Percentiles rank a stretch among this genome's conserved stretches.
phyloP scores from a whole-genome alignment of 352 stramenopile species.

The Elongisporangium undulatum region DNA sequence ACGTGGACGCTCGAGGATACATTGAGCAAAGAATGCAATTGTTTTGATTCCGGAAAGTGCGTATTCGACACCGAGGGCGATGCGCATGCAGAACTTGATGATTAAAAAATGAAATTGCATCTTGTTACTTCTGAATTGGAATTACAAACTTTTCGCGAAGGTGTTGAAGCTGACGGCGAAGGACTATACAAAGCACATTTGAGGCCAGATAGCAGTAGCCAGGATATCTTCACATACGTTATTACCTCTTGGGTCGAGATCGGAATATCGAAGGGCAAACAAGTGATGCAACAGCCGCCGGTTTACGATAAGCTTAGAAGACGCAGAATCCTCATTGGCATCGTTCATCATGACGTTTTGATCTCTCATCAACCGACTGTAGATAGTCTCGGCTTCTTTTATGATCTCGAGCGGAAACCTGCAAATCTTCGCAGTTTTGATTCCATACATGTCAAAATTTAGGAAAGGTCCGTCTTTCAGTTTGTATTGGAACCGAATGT shows the following conservation, averaged over 20 bases:
- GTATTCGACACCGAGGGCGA: conserved; percentile 12
- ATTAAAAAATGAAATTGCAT: conserved; percentile 4
- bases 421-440: conserved; percentile 71
- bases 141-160: conserved; percentile 51
- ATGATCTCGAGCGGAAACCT: conserved; percentile 65
- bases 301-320: conserved; percentile 18
- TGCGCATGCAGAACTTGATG: neutral
- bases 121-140: conserved; percentile 3
- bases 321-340: conserved; percentile 4
- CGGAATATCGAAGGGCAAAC: conserved; percentile 57
- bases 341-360: conserved; percentile 12
- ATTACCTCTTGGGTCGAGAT: conserved; percentile 53
- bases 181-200: conserved; percentile 16
- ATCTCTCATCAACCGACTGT: conserved; percentile 20
- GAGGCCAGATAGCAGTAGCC: conserved; percentile 1
- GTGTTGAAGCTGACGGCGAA: conserved; percentile 64
- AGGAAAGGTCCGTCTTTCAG: conserved; percentile 65
- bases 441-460: conserved; percentile 68
- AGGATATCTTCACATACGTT: neutral
- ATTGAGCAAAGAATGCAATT: conserved; percentile 31
- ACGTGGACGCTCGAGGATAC: conserved; percentile 50
- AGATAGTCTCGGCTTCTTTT: conserved; percentile 43
- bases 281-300: conserved; percentile 70
- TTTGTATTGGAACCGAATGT: conserved; percentile 52
- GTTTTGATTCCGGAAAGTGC: conserved; percentile 30